These are phyloP conservation scores for Skeletonema costatum DNA, from an alignment of 108 stramenopile genomes.

Conservation along the genomic window DNA sequence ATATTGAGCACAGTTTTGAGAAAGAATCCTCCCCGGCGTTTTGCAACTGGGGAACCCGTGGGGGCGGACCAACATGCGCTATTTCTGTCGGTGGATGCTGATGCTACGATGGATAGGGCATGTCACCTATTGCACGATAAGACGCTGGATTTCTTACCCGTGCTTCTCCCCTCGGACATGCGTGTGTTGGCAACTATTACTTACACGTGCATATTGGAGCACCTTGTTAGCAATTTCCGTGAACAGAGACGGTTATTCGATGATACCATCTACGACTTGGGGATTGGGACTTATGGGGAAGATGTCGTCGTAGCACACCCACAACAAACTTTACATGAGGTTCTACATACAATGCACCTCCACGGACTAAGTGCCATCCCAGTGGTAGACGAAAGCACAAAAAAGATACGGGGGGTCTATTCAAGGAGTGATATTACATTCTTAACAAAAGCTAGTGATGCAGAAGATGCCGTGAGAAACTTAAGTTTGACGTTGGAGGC, in stretches of 20 bases:
- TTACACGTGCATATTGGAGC: constrained; percentile 88
- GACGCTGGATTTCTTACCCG: constrained; percentile 81
- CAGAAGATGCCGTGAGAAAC: constrained; percentile 88
- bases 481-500: constrained; percentile 82
- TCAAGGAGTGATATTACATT: constrained; percentile 90
- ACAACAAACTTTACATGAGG: constrained; percentile 80
- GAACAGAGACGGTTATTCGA: constrained; percentile 96
- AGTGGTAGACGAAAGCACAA: constrained; percentile 73
- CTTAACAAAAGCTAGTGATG: constrained; percentile 88
- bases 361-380: constrained; percentile 79
- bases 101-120: constrained; percentile 78
- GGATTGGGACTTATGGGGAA: constrained; percentile 92
- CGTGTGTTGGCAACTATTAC: constrained; percentile 85
- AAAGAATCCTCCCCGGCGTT: constrained; percentile 37
- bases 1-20: constrained; percentile 41
- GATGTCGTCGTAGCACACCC: constrained; percentile 76
- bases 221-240: constrained; percentile 92
- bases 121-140: constrained; percentile 64
- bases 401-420: constrained; percentile 80
- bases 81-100: constrained; percentile 69
- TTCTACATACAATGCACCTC: constrained; percentile 72
- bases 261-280: constrained; percentile 88
- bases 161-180: constrained; percentile 87
- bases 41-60: constrained; percentile 11
- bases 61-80: constrained; percentile 42